Conservation (phyloP, 169 alveolate genomes). For the Theileria annulata region DNA sequence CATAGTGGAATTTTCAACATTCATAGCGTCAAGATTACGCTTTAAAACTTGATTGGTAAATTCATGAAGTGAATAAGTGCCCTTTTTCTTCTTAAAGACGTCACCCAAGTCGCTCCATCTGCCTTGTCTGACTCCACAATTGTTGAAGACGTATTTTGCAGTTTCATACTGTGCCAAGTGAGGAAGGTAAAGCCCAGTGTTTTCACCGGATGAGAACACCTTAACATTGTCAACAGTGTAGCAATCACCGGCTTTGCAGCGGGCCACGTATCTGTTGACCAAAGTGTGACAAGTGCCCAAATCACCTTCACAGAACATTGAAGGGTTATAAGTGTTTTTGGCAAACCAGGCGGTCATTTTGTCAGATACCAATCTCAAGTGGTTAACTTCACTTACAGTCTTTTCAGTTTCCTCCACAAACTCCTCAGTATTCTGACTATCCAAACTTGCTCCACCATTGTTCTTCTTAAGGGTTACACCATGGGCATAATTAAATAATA, state of each 20-base stretch:
- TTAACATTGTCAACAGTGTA: conserved; percentile 19
- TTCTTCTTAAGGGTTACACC: neutral
- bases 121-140: neutral
- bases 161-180: conserved; percentile 14
- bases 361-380: conserved; percentile 8
- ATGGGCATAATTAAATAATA: neutral
- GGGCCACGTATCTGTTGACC: conserved; percentile 22
- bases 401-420: conserved; percentile 4
- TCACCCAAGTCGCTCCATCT: conserved; percentile 1
- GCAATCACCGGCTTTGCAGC: conserved; percentile 46
- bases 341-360: conserved; percentile 9
- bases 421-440: conserved; percentile 14
- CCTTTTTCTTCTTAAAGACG: neutral
- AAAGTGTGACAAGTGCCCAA: conserved; percentile 17
- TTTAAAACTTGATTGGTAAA: conserved; percentile 7
- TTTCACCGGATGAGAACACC: neutral
- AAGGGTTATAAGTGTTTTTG: conserved; percentile 1
- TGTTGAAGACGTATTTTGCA: neutral
- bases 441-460: neutral
- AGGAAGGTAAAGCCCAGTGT: neutral
- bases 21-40: neutral
- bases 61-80: neutral
- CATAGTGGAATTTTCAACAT: neutral
- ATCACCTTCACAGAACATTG: conserved; percentile 10
- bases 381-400: conserved; percentile 9